A percentile compares a stretch with the other conserved stretches of the same genome.
These are phyloP conservation scores for Clohesyomyces aquaticus DNA, from an alignment of 495 filamentous ascomycete species.

Conservation along the genomic window DNA sequence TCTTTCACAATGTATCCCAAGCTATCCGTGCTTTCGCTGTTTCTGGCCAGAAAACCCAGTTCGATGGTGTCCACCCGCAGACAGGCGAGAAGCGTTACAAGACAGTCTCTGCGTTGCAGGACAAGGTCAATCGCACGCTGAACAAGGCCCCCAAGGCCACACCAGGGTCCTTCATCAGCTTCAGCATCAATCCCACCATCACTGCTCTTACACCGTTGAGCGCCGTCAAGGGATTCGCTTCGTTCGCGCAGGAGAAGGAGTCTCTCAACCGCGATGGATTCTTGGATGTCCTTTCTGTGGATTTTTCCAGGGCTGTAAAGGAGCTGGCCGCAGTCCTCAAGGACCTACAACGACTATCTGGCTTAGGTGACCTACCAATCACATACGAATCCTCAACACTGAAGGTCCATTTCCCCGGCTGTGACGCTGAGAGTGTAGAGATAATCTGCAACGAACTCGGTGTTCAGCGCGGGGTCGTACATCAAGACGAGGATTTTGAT, in stretches of 20 bases:
- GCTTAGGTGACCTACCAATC: conserved; percentile 82
- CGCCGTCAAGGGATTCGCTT: conserved; percentile 46
- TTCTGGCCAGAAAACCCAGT: conserved; percentile 83
- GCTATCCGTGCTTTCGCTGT: conserved; percentile 88
- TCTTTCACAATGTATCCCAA: conserved; percentile 90
- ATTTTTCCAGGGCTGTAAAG: conserved; percentile 86
- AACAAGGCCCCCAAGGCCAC: conserved; percentile 55
- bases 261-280: conserved; percentile 79
- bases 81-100: conserved; percentile 80
- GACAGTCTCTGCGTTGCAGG: conserved; percentile 68
- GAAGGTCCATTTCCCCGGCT: conserved; percentile 86
- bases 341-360: conserved; percentile 76
- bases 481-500: conserved; percentile 68
- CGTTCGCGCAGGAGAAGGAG: conserved; percentile 36
- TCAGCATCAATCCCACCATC: conserved; percentile 82
- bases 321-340: conserved; percentile 78
- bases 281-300: conserved; percentile 78
- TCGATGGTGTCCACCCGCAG: conserved; percentile 68
- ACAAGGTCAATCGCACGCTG: conserved; percentile 68
- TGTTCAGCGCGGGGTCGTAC: conserved; percentile 72
- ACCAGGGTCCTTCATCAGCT: conserved; percentile 81
- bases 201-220: conserved; percentile 72
- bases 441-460: conserved; percentile 84
- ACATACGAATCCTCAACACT: conserved; percentile 67
- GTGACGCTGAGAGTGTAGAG: conserved; percentile 83